A percentile compares a stretch with the other conserved stretches of the same genome.
Conservation (phyloP, 192 early-diverging fungal genomes). For the Coemansia sp. region DNA sequence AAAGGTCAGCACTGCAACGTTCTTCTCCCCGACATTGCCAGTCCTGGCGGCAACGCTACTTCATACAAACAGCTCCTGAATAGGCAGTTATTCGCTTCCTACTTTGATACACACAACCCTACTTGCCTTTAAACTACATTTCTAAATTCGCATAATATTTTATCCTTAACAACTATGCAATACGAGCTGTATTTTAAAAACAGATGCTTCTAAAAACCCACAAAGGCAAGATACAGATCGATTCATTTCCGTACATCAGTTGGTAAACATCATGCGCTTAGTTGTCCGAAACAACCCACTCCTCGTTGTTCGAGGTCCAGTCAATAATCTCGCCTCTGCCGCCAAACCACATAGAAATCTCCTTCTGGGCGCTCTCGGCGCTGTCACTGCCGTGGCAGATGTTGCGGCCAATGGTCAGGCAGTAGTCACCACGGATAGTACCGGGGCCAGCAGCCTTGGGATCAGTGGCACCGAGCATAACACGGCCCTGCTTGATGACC, state of each 20-base stretch:
- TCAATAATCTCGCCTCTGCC: constrained; percentile 60
- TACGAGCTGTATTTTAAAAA: too few relatives aligned
- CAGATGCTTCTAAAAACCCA: too few relatives aligned
- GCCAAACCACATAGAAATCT: constrained; percentile 77
- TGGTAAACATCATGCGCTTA: constrained; percentile 29
- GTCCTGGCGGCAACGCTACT: constrained; percentile 51
- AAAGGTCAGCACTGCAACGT: constrained; percentile 54
- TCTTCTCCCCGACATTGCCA: constrained; percentile 55
- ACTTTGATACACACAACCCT: constrained; percentile 2
- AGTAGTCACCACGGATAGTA: constrained; percentile 87
- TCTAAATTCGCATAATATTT: not conserved
- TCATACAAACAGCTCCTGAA: constrained; percentile 34
- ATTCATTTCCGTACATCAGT: too few relatives aligned
- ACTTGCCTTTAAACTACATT: not conserved
- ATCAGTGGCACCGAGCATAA: constrained; percentile 91
- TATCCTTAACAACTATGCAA: too few relatives aligned
- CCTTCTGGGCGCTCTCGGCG: constrained; percentile 77
- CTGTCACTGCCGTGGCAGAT: constrained; percentile 88
- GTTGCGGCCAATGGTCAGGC: constrained; percentile 76
- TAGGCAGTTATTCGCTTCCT: not conserved
- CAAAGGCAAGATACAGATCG: too few relatives aligned
- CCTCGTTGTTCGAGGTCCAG: constrained; percentile 62
- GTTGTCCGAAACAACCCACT: constrained; percentile 72
- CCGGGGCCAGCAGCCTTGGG: constrained; percentile 84
- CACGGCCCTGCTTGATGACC: constrained; percentile 84